A percentile compares a stretch with the other conserved stretches of the same genome.
Conservation (phyloP, 2,329 filamentous ascomycete species). For the Beauveria australis region DNA sequence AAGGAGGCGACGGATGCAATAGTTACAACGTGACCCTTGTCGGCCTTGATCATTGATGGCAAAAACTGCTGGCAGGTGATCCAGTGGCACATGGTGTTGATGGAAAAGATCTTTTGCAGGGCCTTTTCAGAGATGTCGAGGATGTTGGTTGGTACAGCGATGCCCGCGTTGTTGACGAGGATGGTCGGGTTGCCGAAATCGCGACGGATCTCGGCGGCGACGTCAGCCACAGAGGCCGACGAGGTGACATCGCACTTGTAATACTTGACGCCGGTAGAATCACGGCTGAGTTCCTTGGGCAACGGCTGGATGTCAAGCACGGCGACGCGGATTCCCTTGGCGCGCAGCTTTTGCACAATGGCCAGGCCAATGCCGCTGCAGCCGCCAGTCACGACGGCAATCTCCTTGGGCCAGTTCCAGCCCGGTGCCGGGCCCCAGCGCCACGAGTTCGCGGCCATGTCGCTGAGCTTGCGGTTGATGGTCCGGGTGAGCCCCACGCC, state of each 20-base stretch:
- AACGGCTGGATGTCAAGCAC: constrained; percentile 49
- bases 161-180: constrained; percentile 61
- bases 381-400: constrained; percentile 65
- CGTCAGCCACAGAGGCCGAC: constrained; percentile 36
- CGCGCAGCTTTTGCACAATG: constrained; percentile 51
- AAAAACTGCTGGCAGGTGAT: constrained; percentile 55
- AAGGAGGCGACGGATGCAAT: constrained; percentile 56
- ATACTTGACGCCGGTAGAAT: constrained; percentile 43
- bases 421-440: neutral
- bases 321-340: constrained; percentile 54
- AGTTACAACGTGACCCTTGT: constrained; percentile 63
- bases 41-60: constrained; percentile 48
- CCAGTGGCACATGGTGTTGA: constrained; percentile 59
- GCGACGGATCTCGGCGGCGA: constrained; percentile 40
- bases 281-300: constrained; percentile 11
- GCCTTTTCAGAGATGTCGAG: constrained; percentile 44
- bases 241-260: constrained; percentile 60
- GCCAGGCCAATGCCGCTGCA: constrained; percentile 60
- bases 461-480: constrained; percentile 14
- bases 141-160: constrained; percentile 47
- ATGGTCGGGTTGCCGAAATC: constrained; percentile 54
- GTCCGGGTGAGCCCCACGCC: constrained; percentile 9
- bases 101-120: constrained; percentile 53
- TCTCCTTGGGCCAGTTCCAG: constrained; percentile 17
- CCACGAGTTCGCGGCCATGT: constrained; percentile 13